Percentiles rank a stretch among this genome's conserved stretches.
Conservation (phyloP, 441 rosid genomes). For the Euphorbia celastroides region DNA sequence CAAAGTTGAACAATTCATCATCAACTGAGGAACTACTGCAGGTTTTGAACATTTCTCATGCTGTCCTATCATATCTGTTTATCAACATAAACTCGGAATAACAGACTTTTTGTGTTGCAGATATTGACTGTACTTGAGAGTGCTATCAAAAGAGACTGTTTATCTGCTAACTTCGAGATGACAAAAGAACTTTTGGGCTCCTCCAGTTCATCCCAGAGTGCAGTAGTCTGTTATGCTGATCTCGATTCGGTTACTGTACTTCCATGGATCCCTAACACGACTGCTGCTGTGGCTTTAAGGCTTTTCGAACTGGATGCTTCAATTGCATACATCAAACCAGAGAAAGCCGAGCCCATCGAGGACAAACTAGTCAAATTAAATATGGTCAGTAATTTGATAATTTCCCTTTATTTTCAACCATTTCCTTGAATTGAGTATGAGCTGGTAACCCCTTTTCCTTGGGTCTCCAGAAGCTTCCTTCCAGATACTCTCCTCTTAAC, state of each 20-base stretch:
- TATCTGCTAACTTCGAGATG: conserved; percentile 62
- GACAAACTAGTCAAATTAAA: too few species aligned
- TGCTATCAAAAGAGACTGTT: conserved; percentile 47
- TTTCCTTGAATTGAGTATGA: neutral
- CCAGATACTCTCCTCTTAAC: conserved; percentile 40
- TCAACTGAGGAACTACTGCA: conserved; percentile 55
- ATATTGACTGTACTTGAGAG: conserved; percentile 49
- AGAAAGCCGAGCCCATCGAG: too few species aligned
- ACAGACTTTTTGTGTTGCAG: neutral
- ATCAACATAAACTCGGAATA: too few species aligned
- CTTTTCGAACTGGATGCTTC: conserved; percentile 60
- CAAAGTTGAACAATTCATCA: conserved; percentile 45
- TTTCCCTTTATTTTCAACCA: too few species aligned
- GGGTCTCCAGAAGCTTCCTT: conserved; percentile 60
- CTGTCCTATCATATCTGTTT: neutral
- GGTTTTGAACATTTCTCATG: conserved; percentile 32
- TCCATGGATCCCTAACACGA: conserved; percentile 75
- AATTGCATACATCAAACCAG: too few species aligned
- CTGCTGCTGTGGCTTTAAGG: conserved; percentile 66
- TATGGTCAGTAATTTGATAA: too few species aligned
- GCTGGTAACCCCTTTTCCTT: conserved; percentile 10
- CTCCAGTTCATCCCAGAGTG: conserved; percentile 19
- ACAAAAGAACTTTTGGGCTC: conserved; percentile 51
- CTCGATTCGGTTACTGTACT: conserved; percentile 38
- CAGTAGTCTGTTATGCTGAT: too few species aligned